Evolutionary conservation across 2,329 filamentous ascomycete species (phyloP), one percentile per base, ranked within the genome.

Genomic region (Plenodomus lindquistii): DNA sequence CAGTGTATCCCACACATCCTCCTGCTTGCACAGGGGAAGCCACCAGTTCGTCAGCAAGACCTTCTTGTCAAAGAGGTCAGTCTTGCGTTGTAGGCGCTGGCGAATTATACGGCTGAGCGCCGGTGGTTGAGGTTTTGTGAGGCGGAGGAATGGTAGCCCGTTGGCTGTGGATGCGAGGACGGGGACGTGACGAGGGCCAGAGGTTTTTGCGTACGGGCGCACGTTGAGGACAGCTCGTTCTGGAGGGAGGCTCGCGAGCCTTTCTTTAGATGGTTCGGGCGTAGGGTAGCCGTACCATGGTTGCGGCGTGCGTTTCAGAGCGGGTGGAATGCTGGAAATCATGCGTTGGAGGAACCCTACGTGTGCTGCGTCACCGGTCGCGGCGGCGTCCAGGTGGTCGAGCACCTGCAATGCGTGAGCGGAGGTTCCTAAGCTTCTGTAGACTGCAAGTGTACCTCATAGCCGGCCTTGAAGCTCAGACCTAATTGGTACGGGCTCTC

Each of bases 381-480:
- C 61, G n/a, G 74, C 66, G 17, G 69, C 71, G 56, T 78, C 74
- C 34, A 80, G 72, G 38, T 67, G 67, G 48, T 77, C 74, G 38
- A 79, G 60, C 5, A 69, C 72, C 70, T 73, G 37, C 49, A 46
- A 19, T 2, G 9, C 24, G 47, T 64, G 65, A 51, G 38, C 37
- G 40, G 21, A 39, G 13, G 17, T 13, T 10, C 18, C 10, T 19
- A 7, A 16, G 24, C 35, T 37, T 11, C 9, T 18, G 35, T 20
- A 27, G 1, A 16, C 15, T 5, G 10, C 6, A 11, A 27, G 42
- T 44, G 4, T 43, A 84, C 83, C 71, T 83, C 81, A 74, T 92
- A 92, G 19, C 88, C 89, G 20, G 82, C 81, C 27, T 81, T 74
- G 59, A 93, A 82, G 7, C 84, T 81, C 2, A 82, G 75, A 41